Evolutionary conservation across 768 basidiomycete species (phyloP).

Genomic region (Astraeus odoratus): DNA sequence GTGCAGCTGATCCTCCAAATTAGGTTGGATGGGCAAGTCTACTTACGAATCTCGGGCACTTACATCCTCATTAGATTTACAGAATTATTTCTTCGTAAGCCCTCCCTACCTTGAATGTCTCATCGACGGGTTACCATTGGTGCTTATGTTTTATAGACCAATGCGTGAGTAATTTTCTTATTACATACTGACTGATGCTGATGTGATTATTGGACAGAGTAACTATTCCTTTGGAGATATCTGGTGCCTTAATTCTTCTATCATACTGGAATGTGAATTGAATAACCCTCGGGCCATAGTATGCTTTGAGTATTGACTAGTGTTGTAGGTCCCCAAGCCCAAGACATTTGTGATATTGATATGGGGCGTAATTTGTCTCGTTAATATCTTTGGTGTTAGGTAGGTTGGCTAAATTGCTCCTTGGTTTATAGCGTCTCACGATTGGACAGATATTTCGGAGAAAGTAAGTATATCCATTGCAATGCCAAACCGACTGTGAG

Average conservation of each 20-base stretch:
- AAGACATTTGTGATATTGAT: slow-evolving; percentile 50
- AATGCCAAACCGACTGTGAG: neutral
- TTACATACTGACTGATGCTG: neutral
- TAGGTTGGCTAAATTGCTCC: slow-evolving; percentile 19
- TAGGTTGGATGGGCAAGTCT: slow-evolving; percentile 29
- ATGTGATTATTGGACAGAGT: slow-evolving; percentile 33
- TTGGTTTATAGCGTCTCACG: neutral
- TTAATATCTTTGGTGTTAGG: slow-evolving; percentile 67
- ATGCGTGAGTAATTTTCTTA: slow-evolving; percentile 4
- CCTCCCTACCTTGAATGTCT: slow-evolving; percentile 1
- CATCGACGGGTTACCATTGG: slow-evolving; percentile 20
- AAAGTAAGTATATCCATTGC: slow-evolving; percentile 37
- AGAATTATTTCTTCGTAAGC: slow-evolving; percentile 52
- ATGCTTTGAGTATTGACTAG: too few relatives aligned
- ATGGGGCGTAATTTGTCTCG: slow-evolving; percentile 47
- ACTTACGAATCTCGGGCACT: too few relatives aligned
- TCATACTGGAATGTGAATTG: slow-evolving; percentile 62
- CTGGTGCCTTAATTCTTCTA: slow-evolving; percentile 64
- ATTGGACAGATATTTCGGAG: slow-evolving; percentile 51
- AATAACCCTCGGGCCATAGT: too few relatives aligned
- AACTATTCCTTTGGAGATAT: slow-evolving; percentile 63
- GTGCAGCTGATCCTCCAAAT: neutral
- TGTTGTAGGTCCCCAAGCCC: slow-evolving; percentile 2
- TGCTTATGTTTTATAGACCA: slow-evolving; percentile 2
- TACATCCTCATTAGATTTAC: neutral